Evolutionary conservation across 805 yeast genomes (phyloP), one percentile per base, ranked within the genome.

Genomic region (Metschnikowia continentalis): DNA sequence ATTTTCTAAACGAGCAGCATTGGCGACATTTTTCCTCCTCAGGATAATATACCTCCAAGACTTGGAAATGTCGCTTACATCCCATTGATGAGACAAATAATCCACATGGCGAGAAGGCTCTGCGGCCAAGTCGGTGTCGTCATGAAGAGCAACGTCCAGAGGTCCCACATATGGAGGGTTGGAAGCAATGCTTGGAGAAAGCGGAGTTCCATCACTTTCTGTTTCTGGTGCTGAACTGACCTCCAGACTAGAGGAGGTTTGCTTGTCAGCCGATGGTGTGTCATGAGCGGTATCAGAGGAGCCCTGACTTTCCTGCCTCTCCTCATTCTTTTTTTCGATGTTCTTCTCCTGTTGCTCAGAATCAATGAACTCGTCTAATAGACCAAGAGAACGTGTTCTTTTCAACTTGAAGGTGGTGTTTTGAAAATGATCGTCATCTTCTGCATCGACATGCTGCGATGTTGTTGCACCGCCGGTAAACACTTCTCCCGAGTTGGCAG

Each of bases 11-110:
- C 75, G 56, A 8, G 74, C 74, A n/a, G 74, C 65, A 54, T 73
- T 71, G 37, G 96, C 96, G 54, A 88, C 86, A 63, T 88, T 92
- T 54, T 88, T 88, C 42, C 96, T 80, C 59, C 87, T 83, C 54
- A 82, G 70, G 40, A 90, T 90, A 51, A 94, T 86, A 65, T 94
- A 94, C 58, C 96, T 78, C 99, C 99, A 94, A 32, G 97, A 89
- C 55, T 88, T 88, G 11, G 96, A 88, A 32, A 94, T 88, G 65
- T 94, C 99, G 5, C 83, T 72, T 57, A 91, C 98, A 60, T 90
- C 89, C 99, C 99, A 94, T 66, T 94, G 79, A 66, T 94, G 97
- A 4, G 96, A 88, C 47, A 94, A 76, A 68, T 94, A 94, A 71
- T 94, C 99, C 7, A 94, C 99, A 64, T 91, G 97, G 49, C 85